Evolutionary conservation across 2,329 filamentous ascomycete species (phyloP), one percentile per base, ranked within the genome.

Genomic region (Cercospora beticola): DNA sequence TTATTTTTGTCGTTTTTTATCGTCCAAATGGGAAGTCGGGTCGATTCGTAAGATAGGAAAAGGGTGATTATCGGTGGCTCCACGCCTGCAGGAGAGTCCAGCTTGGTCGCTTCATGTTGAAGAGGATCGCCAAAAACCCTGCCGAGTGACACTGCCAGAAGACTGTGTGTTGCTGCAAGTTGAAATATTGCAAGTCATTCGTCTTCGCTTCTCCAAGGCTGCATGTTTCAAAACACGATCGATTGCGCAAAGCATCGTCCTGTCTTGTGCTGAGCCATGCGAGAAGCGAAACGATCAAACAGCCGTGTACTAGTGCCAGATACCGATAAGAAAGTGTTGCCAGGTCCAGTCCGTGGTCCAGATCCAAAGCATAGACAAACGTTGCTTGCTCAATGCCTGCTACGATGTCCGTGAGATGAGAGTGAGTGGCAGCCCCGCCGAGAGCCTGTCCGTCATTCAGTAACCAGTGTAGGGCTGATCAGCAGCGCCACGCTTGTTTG

Each of bases 401-500:
- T 69, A 66, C 67, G 60, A 59, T 61, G 67, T 74, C 70, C 65
- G 68, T 68, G 70, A 75, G 71, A 71, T 71, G 70, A 74, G 66
- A 69, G 73, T 78, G 78, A 79, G 77, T 79, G 79, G 77, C 80
- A 78, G 79, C 73, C 76, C 75, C 73, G 75, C 74, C 75, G 61
- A 71, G 52, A 64, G 54, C 75, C 79, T 74, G 78, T 75, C 66
- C 62, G 64, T 57, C 76, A 74, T 81, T 84, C 82, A 84, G 81
- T 83, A 84, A 77, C 79, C 79, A 74, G 79, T 80, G 78, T 81
- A 80, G 76, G 81, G 81, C 77, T 83, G 81, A 76, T 83, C 82
- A 72, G 78, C 79, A 74, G 78, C 79, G 75, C 82, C 82, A 79
- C 82, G 82, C 80, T 84, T 84, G 74, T 82, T 82, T 31, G 67